phyloP scores from a whole-genome alignment of 2,329 filamentous ascomycete genomes.

The Talaromyces sp. region DNA sequence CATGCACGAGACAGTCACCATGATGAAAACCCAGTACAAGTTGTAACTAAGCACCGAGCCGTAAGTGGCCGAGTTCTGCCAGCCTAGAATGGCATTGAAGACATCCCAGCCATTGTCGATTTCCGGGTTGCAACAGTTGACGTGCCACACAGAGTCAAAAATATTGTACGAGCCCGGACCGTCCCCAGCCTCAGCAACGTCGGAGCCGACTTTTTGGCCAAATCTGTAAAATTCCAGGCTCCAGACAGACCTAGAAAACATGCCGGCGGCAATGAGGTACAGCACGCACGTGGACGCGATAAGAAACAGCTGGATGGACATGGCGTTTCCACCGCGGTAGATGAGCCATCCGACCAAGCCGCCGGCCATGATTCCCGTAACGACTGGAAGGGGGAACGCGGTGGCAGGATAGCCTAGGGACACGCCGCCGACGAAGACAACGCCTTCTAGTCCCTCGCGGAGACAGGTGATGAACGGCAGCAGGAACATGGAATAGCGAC shows the following conservation, averaged over 20 bases:
- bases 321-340: conserved; percentile 64
- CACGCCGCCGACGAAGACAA: conserved; percentile 82
- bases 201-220: conserved; percentile 52
- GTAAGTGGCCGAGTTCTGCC: conserved; percentile 84
- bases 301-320: conserved; percentile 70
- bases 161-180: conserved; percentile 79
- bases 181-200: conserved; percentile 56
- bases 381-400: conserved; percentile 70
- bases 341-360: conserved; percentile 64
- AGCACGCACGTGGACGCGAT: conserved; percentile 75
- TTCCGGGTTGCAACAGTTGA: conserved; percentile 75
- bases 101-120: conserved; percentile 77
- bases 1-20: conserved; percentile 59
- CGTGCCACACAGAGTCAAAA: conserved; percentile 71
- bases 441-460: conserved; percentile 77
- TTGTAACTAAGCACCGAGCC: conserved; percentile 85
- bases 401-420: conserved; percentile 69
- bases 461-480: conserved; percentile 85
- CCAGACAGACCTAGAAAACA: conserved; percentile 76
- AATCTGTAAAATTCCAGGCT: conserved; percentile 63
- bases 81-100: conserved; percentile 80
- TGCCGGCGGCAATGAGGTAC: conserved; percentile 76
- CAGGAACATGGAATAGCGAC: conserved; percentile 79
- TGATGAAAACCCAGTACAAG: conserved; percentile 74
- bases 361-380: conserved; percentile 67